Evolutionary conservation across 83 land plant genomes (phyloP).

Genomic region (Picea abies): DNA sequence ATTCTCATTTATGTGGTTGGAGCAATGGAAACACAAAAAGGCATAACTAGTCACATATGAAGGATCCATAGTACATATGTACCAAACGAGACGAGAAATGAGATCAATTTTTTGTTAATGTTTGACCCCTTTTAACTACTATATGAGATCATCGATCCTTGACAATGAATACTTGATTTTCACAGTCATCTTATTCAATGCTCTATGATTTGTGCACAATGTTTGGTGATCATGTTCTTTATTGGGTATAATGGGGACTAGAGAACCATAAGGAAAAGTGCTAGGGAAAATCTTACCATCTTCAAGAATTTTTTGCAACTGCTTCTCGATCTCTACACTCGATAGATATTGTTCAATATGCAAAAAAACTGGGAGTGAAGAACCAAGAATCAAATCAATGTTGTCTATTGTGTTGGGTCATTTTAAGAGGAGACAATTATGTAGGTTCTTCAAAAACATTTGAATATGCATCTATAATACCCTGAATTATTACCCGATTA

Average conservation of each 20-base stretch:
- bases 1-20: not conserved
- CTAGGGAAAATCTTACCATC: not conserved
- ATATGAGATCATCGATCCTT: not conserved
- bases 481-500: not conserved
- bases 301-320: not conserved
- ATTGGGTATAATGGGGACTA: not conserved
- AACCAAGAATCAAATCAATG: not conserved
- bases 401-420: not conserved
- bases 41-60: not conserved
- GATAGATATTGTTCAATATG: not conserved
- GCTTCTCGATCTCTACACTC: not conserved
- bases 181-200: not conserved
- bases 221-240: not conserved
- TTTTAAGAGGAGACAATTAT: not conserved
- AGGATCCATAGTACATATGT: not conserved
- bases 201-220: not conserved
- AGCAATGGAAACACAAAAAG: not conserved
- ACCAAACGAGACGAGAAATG: not conserved
- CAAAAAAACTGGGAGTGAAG: not conserved
- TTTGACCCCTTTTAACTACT: not conserved
- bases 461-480: not conserved
- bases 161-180: not conserved
- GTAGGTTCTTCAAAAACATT: not conserved
- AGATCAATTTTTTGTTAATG: not conserved
- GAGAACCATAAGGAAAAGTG: not conserved